phyloP scores from a whole-genome alignment of 129 eudicot species.

The Pseudognaphalium luteoalbum region DNA sequence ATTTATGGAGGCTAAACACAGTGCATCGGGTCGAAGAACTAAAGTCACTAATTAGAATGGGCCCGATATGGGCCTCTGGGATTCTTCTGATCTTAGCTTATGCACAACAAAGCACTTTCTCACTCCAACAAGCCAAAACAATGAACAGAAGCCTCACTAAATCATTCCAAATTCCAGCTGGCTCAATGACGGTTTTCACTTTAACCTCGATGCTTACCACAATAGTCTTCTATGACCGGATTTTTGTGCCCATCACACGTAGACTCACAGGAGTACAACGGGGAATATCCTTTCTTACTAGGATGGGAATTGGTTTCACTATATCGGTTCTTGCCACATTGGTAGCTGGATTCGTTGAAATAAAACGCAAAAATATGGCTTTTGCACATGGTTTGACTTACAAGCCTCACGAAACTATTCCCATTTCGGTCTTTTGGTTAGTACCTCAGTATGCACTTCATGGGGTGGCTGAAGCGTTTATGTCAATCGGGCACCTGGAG shows the following conservation, averaged over 20 bases:
- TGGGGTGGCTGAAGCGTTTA: slow-evolving; percentile 87
- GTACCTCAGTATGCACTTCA: slow-evolving; percentile 81
- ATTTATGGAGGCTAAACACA: slow-evolving; percentile 72
- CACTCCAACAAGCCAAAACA: slow-evolving; percentile 83
- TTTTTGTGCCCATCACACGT: slow-evolving; percentile 64
- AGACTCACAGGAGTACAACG: slow-evolving; percentile 70
- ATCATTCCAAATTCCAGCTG: slow-evolving; percentile 79
- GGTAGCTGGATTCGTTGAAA: slow-evolving; percentile 74
- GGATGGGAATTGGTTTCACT: slow-evolving; percentile 83
- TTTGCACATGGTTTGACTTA: slow-evolving; percentile 41
- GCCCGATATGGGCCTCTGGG: slow-evolving; percentile 96
- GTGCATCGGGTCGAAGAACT: slow-evolving; percentile 92
- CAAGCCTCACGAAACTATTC: slow-evolving; percentile 47
- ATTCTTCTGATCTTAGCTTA: slow-evolving; percentile 72
- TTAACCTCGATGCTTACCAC: slow-evolving; percentile 63
- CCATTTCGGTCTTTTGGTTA: slow-evolving; percentile 74
- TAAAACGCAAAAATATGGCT: slow-evolving; percentile 63
- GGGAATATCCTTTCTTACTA: slow-evolving; percentile 71
- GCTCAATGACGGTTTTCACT: slow-evolving; percentile 82
- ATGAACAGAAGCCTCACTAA: slow-evolving; percentile 75
- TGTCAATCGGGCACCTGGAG: slow-evolving; percentile 88
- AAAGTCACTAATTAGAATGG: slow-evolving; percentile 81
- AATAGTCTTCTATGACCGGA: slow-evolving; percentile 67
- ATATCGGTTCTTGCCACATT: slow-evolving; percentile 73
- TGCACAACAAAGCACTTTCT: slow-evolving; percentile 84